A percentile compares a stretch with the other conserved stretches of the same genome.
Evolutionary conservation across 129 eudicot genomes (phyloP).

Genomic region (Saussurea involucrata): DNA sequence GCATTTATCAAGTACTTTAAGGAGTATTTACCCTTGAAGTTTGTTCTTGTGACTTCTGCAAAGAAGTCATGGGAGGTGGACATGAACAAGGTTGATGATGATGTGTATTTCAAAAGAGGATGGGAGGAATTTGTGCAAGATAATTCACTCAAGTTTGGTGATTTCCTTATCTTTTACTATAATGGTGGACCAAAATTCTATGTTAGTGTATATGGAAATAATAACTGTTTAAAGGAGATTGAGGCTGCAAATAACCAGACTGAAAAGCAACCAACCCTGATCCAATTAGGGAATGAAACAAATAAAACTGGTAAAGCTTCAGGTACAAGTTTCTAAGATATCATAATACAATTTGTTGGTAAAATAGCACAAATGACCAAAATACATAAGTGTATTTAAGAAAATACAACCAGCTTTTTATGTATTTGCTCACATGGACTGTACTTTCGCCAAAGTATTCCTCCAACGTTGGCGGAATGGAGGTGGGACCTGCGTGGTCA

Average conservation of each 20-base stretch:
- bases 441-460: no score
- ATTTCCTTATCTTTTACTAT: conserved; percentile 34
- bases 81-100: conserved; percentile 18
- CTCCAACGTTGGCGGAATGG: no score
- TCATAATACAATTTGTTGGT: not conserved
- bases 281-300: not conserved
- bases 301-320: conserved; percentile 6
- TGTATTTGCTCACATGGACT: no score
- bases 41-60: conserved; percentile 16
- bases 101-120: conserved; percentile 28
- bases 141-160: conserved; percentile 32
- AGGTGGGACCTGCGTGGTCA: no score
- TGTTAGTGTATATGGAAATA: conserved; percentile 22
- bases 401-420: no score
- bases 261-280: not conserved
- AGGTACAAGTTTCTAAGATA: not conserved
- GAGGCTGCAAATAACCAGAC: not conserved
- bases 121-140: conserved; percentile 44
- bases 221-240: conserved; percentile 22
- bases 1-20: conserved; percentile 33
- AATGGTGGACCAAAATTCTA: conserved; percentile 17
- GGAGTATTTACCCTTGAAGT: conserved; percentile 13
- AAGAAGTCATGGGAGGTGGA: conserved; percentile 32
- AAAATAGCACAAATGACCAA: no score
- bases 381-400: no score